Percentiles rank a stretch among this genome's conserved stretches.
Conservation (phyloP, 179 eudicot species). For the Corrigiola litoralis region DNA sequence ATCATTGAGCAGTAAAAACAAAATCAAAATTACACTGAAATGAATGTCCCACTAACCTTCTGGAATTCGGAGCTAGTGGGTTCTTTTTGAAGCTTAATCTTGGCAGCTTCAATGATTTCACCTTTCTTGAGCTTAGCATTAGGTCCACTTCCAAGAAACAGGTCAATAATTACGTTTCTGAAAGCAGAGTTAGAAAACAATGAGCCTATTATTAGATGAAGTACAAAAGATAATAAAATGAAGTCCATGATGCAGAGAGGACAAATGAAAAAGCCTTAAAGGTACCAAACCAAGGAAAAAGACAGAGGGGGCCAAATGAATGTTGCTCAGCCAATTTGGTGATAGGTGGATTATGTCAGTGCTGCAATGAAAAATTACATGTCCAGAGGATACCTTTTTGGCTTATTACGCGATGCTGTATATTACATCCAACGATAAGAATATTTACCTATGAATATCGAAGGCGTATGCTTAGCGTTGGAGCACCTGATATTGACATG, state of each 20-base stretch:
- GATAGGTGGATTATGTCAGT: neutral
- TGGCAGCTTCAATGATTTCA: constrained; percentile 68
- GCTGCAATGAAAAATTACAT: neutral
- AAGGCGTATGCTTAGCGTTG: too few species aligned
- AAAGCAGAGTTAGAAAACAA: neutral
- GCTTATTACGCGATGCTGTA: too few species aligned
- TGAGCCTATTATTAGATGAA: neutral
- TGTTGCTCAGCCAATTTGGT: neutral
- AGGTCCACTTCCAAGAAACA: constrained; percentile 59
- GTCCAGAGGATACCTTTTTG: neutral
- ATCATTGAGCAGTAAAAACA: too few species aligned
- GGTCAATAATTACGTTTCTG: constrained; percentile 72
- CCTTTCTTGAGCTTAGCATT: constrained; percentile 77
- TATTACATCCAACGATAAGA: too few species aligned
- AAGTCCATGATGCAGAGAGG: neutral
- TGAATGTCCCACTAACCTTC: constrained; percentile 42
- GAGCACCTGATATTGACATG: too few species aligned
- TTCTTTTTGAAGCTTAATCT: constrained; percentile 53
- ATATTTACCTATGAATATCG: too few species aligned
- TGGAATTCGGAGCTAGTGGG: constrained; percentile 47
- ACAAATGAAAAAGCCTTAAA: too few species aligned
- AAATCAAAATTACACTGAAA: too few species aligned
- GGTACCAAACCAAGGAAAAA: too few species aligned
- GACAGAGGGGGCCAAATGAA: too few species aligned
- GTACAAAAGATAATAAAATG: neutral